Evolutionary conservation across 495 filamentous ascomycete genomes (phyloP).

Genomic region (Neurospora tetrasperma): DNA sequence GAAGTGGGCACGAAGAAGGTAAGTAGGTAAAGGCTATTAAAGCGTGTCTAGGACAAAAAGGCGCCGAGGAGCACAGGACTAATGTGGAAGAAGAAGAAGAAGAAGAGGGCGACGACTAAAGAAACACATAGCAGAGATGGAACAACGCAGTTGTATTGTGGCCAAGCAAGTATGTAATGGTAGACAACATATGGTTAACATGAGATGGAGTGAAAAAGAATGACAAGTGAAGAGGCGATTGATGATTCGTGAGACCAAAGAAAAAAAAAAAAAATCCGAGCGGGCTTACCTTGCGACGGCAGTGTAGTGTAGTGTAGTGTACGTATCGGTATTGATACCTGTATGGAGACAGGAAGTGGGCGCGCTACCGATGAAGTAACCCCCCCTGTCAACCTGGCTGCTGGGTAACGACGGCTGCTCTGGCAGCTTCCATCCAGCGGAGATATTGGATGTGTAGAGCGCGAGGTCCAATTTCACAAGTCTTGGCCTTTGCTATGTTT

Average conservation of each 20-base stretch:
- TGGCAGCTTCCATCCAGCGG: not conserved
- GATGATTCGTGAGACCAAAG: not conserved
- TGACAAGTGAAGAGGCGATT: not conserved
- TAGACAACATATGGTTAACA: not conserved
- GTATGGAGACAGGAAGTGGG: not conserved
- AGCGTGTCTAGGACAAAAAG: not conserved
- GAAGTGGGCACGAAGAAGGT: not conserved
- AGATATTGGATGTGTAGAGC: not conserved
- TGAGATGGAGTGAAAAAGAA: not conserved
- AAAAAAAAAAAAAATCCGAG: constrained; percentile 1
- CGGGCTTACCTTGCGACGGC: constrained; percentile 2
- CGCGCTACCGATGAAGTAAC: not conserved
- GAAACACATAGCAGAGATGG: not conserved
- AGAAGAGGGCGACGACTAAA: not conserved
- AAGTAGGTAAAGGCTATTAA: not conserved
- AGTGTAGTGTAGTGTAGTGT: not conserved
- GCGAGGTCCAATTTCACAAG: no score
- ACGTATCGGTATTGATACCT: not conserved
- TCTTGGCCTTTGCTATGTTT: no score
- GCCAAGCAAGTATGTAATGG: not conserved
- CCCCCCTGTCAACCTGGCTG: constrained; percentile 4
- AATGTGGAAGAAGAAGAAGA: not conserved
- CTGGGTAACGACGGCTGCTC: not conserved
- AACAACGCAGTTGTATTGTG: not conserved
- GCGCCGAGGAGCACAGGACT: not conserved